Evolutionary conservation across 192 early-diverging fungal genomes (phyloP).

Genomic region (Backusella tuberculispora): DNA sequence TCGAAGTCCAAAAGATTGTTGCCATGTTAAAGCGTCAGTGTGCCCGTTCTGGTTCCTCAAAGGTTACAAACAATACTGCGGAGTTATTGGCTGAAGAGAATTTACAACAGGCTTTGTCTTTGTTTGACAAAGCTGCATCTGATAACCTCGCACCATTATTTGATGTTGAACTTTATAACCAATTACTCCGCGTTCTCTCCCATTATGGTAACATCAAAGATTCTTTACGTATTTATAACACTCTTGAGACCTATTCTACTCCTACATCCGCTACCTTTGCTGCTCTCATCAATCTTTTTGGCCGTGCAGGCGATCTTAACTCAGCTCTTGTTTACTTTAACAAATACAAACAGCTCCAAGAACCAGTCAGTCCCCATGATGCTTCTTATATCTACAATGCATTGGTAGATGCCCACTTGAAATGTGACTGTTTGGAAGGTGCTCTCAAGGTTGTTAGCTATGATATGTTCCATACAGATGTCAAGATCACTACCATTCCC

Average conservation of each 20-base stretch:
- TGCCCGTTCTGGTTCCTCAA: constrained; percentile 23
- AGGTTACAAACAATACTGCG: constrained; percentile 26
- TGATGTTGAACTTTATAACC: constrained; percentile 44
- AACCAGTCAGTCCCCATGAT: constrained; percentile 23
- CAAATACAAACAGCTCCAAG: constrained; percentile 25
- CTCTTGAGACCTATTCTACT: constrained; percentile 26
- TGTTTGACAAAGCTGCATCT: constrained; percentile 35
- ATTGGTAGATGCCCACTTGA: constrained; percentile 43
- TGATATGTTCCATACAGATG: constrained; percentile 34
- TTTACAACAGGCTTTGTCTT: constrained; percentile 34
- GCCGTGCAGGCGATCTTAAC: constrained; percentile 40
- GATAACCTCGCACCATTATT: constrained; percentile 30
- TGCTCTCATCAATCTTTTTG: constrained; percentile 55
- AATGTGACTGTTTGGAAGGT: constrained; percentile 31
- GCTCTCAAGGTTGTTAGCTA: constrained; percentile 35
- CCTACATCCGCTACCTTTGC: constrained; percentile 59
- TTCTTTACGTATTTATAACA: constrained; percentile 34
- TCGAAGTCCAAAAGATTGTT: constrained; percentile 44
- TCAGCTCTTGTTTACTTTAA: constrained; percentile 35
- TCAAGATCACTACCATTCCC: constrained; percentile 33
- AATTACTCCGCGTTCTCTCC: constrained; percentile 40
- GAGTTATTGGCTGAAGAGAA: constrained; percentile 39
- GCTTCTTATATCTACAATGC: constrained; percentile 43
- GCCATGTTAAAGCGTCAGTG: constrained; percentile 38
- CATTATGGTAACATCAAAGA: constrained; percentile 40